phyloP scores from a whole-genome alignment of 2,329 filamentous ascomycete genomes.

The Aureobasidium sp. region DNA sequence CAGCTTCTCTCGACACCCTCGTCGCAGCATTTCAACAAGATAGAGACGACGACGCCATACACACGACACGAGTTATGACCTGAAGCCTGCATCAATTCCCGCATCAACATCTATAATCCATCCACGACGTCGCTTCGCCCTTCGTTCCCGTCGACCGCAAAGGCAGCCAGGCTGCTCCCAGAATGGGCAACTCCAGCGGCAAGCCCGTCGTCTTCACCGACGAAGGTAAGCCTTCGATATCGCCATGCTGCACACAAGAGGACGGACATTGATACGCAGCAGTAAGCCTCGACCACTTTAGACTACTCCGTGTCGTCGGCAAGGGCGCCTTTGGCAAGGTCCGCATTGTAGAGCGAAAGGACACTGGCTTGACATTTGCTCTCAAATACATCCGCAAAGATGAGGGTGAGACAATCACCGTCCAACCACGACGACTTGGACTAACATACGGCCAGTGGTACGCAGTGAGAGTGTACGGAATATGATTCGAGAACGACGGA shows the following conservation, averaged over 20 bases:
- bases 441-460: constrained; percentile 58
- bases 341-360: constrained; percentile 95
- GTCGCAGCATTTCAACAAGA: background rate
- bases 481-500: constrained; percentile 92
- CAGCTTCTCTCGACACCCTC: constrained; percentile 5
- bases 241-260: background rate
- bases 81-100: background rate
- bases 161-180: background rate
- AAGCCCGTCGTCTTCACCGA: constrained; percentile 89
- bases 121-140: background rate
- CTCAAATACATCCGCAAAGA: constrained; percentile 98
- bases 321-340: constrained; percentile 99
- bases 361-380: constrained; percentile 87
- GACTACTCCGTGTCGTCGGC: constrained; percentile 87
- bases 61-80: constrained; percentile 11
- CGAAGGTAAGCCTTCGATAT: constrained; percentile 59
- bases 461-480: constrained; percentile 96
- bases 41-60: background rate
- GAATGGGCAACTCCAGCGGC: constrained; percentile 91
- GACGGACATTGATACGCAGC: constrained; percentile 9
- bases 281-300: constrained; percentile 98
- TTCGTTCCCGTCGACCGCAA: background rate
- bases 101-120: background rate
- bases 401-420: constrained; percentile 59
- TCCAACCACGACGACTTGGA: background rate